phyloP scores from a whole-genome alignment of 805 yeast species.

The Schwanniomyces polymorphus region DNA sequence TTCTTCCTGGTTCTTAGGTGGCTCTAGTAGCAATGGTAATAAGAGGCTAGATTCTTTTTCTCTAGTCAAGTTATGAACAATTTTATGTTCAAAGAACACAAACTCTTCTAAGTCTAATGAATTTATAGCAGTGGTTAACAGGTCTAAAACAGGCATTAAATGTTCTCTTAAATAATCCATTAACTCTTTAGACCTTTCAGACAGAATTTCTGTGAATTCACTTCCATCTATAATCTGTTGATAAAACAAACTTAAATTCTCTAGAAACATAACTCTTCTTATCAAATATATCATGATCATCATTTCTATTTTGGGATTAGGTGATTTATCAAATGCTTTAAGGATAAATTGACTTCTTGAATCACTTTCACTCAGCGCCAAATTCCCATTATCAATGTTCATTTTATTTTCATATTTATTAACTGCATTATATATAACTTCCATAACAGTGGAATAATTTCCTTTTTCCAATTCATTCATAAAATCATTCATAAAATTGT shows the following conservation, averaged over 20 bases:
- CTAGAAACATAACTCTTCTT: slow-evolving; percentile 22
- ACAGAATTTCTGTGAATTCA: background rate
- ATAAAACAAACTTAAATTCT: slow-evolving; percentile 11
- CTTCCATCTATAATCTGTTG: slow-evolving; percentile 2
- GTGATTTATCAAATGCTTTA: background rate
- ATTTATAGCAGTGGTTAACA: slow-evolving; percentile 2
- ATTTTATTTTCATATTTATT: slow-evolving; percentile 5
- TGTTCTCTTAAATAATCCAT: slow-evolving; percentile 24
- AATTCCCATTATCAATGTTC: slow-evolving; percentile 5
- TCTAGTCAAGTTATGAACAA: slow-evolving; percentile 18
- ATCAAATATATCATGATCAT: slow-evolving; percentile 21
- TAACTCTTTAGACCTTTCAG: slow-evolving; percentile 4
- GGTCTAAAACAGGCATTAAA: slow-evolving; percentile 26
- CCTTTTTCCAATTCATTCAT: slow-evolving; percentile 11
- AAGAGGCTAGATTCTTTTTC: slow-evolving; percentile 24
- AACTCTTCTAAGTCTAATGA: background rate
- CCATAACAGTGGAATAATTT: slow-evolving; percentile 12
- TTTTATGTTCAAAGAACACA: background rate
- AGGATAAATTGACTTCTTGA: background rate
- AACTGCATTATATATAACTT: slow-evolving; percentile 9
- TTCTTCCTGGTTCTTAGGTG: slow-evolving; percentile 11
- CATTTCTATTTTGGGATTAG: background rate
- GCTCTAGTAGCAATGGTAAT: slow-evolving; percentile 17
- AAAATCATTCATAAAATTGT: slow-evolving; percentile 16
- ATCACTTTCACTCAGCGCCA: background rate